These are phyloP conservation scores for Apiospora pterosperma DNA, from an alignment of 2,329 filamentous ascomycete species.

Conservation along the genomic window DNA sequence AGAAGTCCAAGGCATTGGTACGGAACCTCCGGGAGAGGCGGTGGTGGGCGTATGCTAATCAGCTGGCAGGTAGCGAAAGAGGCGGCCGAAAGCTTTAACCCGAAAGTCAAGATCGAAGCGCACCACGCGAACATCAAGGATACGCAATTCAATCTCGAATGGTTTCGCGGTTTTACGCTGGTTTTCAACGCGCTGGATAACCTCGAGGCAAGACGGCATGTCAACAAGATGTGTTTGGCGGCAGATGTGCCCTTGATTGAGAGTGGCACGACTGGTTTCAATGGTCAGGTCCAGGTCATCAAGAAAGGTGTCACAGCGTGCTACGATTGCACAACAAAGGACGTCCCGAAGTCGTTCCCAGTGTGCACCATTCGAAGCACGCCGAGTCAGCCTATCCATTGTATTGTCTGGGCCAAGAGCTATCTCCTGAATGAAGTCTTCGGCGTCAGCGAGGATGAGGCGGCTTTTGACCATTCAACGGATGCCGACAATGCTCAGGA, in stretches of 20 bases:
- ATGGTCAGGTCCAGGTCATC: conserved; percentile 96
- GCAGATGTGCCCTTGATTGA: conserved; percentile 89
- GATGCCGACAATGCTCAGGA: conserved; percentile 83
- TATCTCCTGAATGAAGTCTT: conserved; percentile 95
- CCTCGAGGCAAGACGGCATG: conserved; percentile 86
- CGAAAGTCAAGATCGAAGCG: conserved; percentile 78
- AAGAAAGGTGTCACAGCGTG: conserved; percentile 89
- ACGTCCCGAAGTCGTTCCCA: conserved; percentile 86
- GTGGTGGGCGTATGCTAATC: conserved; percentile 16
- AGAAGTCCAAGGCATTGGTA: conserved; percentile 92
- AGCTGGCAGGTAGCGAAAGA: conserved; percentile 77
- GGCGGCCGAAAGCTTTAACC: conserved; percentile 86
- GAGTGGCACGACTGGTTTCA: conserved; percentile 96
- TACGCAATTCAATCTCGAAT: conserved; percentile 75
- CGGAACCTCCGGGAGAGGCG: conserved; percentile 26
- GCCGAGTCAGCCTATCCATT: conserved; percentile 94
- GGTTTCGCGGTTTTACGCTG: conserved; percentile 79
- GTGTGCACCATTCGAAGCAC: conserved; percentile 97
- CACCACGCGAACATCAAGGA: conserved; percentile 97
- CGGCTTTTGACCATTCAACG: conserved; percentile 73
- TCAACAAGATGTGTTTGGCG: conserved; percentile 95
- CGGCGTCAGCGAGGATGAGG: conserved; percentile 83
- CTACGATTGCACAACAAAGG: conserved; percentile 91
- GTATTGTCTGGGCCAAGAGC: conserved; percentile 98
- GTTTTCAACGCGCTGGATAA: conserved; percentile 99